Conservation (phyloP, 139 green algal species). For the Chlorella sp. region DNA sequence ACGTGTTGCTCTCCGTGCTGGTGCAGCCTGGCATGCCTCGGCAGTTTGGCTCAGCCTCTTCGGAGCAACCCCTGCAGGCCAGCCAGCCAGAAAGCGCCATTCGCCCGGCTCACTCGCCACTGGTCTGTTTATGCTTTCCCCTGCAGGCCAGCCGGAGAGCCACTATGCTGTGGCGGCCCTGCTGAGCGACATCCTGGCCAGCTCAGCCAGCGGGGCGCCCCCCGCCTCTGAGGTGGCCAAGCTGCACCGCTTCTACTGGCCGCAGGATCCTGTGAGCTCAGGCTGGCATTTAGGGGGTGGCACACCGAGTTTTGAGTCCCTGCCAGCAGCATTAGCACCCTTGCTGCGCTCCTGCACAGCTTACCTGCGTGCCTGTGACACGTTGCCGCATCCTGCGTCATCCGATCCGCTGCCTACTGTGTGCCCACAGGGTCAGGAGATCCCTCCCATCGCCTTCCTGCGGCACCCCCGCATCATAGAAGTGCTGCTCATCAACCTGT, state of each 20-base stretch:
- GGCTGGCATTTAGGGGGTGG: neutral
- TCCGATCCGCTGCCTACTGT: too few species aligned
- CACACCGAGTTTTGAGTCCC: too few species aligned
- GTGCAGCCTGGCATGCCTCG: too few species aligned
- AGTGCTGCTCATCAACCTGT: constrained; percentile 45
- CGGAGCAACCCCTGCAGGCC: too few species aligned
- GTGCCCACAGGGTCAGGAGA: constrained; percentile 4
- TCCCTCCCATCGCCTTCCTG: constrained; percentile 42
- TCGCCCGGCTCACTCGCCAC: neutral
- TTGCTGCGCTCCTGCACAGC: too few species aligned
- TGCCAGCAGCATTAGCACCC: too few species aligned
- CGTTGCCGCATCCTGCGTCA: too few species aligned
- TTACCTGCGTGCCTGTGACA: too few species aligned
- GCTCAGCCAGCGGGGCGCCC: constrained; percentile 13
- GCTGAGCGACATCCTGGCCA: constrained; percentile 31
- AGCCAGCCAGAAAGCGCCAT: too few species aligned
- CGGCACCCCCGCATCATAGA: constrained; percentile 54
- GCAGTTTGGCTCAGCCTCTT: too few species aligned
- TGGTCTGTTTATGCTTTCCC: too few species aligned
- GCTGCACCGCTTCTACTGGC: constrained; percentile 49
- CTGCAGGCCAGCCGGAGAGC: neutral
- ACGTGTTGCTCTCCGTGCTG: too few species aligned
- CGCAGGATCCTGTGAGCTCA: neutral
- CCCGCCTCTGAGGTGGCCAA: constrained; percentile 36
- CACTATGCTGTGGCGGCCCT: constrained; percentile 18